phyloP scores from a whole-genome alignment of 768 basidiomycete species.

The Phaeotremella fagi region DNA sequence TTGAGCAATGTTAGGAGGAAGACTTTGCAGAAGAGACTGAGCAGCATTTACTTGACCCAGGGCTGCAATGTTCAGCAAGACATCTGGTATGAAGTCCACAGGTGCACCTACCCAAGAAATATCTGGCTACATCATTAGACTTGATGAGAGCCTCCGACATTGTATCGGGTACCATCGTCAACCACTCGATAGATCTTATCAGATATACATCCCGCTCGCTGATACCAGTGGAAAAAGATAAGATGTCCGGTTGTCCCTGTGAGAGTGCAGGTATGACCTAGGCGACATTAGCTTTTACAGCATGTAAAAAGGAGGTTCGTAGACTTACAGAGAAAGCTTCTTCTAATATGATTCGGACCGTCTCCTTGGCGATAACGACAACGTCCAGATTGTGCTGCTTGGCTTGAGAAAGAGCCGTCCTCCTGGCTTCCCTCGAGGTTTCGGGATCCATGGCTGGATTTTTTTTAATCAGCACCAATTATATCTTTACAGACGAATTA shows the following conservation, averaged over 20 bases:
- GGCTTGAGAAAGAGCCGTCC: slow-evolving; percentile 66
- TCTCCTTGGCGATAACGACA: slow-evolving; percentile 68
- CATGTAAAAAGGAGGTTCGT: background rate
- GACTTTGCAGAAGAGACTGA: slow-evolving; percentile 33
- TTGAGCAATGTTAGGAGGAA: slow-evolving; percentile 27
- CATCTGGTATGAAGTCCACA: background rate
- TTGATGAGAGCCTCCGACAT: slow-evolving; percentile 74
- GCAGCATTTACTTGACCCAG: slow-evolving; percentile 71
- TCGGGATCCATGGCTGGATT: slow-evolving; percentile 45
- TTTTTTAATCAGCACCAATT: background rate
- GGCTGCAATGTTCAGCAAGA: slow-evolving; percentile 50
- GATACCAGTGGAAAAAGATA: slow-evolving; percentile 27
- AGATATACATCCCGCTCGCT: slow-evolving; percentile 52
- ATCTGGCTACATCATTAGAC: slow-evolving; percentile 79
- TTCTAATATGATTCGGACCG: slow-evolving; percentile 59
- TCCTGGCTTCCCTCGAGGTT: slow-evolving; percentile 57
- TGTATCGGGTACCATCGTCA: slow-evolving; percentile 69
- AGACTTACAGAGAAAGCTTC: slow-evolving; percentile 53
- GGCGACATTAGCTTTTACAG: background rate
- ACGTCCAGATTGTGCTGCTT: slow-evolving; percentile 80
- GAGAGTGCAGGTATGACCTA: slow-evolving; percentile 39
- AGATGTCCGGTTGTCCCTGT: slow-evolving; percentile 39
- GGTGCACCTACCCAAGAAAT: slow-evolving; percentile 71
- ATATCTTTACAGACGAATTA: background rate
- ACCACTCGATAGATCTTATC: slow-evolving; percentile 89